phyloP scores from a whole-genome alignment of 352 stramenopile genomes.

The Saprolegnia diclina region DNA sequence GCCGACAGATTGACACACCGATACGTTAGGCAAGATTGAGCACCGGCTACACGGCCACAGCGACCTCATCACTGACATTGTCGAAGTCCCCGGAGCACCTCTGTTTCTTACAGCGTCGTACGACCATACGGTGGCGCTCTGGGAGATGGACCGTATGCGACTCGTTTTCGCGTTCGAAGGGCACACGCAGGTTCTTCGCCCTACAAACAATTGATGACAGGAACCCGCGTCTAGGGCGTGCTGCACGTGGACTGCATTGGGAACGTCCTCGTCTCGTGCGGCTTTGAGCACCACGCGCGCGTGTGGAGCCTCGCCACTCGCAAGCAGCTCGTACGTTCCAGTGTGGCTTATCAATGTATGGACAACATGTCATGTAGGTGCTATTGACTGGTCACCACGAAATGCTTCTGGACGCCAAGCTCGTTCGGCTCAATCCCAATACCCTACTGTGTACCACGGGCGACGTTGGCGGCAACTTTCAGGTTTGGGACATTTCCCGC shows the following conservation, averaged over 20 bases:
- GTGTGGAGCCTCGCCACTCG: conserved; percentile 60
- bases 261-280: conserved; percentile 55
- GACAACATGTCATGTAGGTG: conserved; percentile 23
- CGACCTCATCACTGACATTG: conserved; percentile 48
- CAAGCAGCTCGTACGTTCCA: conserved; percentile 23
- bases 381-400: conserved; percentile 63
- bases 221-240: conserved; percentile 34
- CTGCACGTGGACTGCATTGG: conserved; percentile 55
- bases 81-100: conserved; percentile 48
- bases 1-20: too few species aligned
- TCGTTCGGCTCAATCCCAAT: conserved; percentile 38
- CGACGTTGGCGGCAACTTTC: conserved; percentile 66
- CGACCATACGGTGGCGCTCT: conserved; percentile 68
- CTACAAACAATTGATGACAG: not conserved
- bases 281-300: conserved; percentile 78
- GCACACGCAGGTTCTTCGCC: conserved; percentile 32
- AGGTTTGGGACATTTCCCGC: conserved; percentile 68
- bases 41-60: conserved; percentile 33
- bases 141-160: conserved; percentile 45
- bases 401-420: conserved; percentile 57
- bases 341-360: not conserved
- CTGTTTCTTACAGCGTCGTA: conserved; percentile 70
- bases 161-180: conserved; percentile 55
- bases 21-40: conserved; percentile 18
- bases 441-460: conserved; percentile 45